These are phyloP conservation scores for Zygotorulaspora danielsina DNA, from an alignment of 805 yeast genomes.

Conservation along the genomic window DNA sequence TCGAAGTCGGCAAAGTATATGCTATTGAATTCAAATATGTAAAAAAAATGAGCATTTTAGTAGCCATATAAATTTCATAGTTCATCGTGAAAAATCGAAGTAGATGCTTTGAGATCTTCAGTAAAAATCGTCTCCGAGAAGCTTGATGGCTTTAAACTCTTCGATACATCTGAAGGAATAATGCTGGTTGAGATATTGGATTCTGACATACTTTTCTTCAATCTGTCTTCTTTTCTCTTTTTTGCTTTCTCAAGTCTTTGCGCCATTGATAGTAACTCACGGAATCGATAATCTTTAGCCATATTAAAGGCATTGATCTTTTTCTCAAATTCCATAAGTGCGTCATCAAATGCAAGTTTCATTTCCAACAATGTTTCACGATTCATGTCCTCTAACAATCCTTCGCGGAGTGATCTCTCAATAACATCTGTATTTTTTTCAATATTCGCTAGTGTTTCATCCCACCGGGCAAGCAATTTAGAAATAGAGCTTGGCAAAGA, in stretches of 20 bases:
- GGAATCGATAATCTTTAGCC: constrained; percentile 31
- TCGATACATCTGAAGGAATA: neutral
- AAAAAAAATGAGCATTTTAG: neutral
- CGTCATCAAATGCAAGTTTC: constrained; percentile 27
- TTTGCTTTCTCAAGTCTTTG: constrained; percentile 25
- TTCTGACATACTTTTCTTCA: constrained; percentile 11
- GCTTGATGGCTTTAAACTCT: neutral
- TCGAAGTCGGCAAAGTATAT: no score
- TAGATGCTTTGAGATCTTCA: constrained; percentile 1
- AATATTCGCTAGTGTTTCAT: constrained; percentile 14
- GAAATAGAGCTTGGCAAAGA: constrained; percentile 29
- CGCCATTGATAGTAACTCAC: constrained; percentile 28
- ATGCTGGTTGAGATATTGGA: constrained; percentile 9
- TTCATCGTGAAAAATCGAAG: constrained; percentile 19
- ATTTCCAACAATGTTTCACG: constrained; percentile 35
- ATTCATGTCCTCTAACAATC: constrained; percentile 15
- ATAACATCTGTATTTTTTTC: constrained; percentile 16
- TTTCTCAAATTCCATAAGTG: constrained; percentile 16
- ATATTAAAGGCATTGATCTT: constrained; percentile 18
- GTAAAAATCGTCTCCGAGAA: neutral
- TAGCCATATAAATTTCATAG: constrained; percentile 10
- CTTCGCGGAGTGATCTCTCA: constrained; percentile 27
- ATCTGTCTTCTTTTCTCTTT: constrained; percentile 28
- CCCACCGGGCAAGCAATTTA: constrained; percentile 11
- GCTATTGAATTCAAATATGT: constrained; percentile 4